Base-by-base conservation (phyloP, 2,329 filamentous ascomycete genomes). In the Colletotrichum cuscutae region DNA sequence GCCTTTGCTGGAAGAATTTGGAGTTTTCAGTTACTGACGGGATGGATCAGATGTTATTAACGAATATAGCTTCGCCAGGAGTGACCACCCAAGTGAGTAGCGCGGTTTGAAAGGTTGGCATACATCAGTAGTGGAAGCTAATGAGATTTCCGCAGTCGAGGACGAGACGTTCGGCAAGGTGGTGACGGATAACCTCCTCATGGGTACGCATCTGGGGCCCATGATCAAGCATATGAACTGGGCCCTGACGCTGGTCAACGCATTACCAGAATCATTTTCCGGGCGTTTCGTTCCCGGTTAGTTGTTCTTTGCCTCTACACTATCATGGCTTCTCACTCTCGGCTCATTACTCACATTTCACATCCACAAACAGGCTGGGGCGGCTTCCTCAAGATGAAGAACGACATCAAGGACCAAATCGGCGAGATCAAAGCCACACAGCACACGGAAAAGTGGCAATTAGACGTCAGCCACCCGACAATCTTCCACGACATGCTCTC, bases 361-460 rank as follows among this genome's bases (percentile, higher is more conserved):
- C 77, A 37, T 75, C 42, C 6, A 75, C 2, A 75, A 2, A 59
- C 74, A 76, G 81, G 81, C 61, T 83, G 81, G 81, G 77, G 77
- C 28, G 80, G 80, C 15, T 84, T 83, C 68, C 73, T 85, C 71
- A 81, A 79, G 74, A 82, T 83, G 79, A 82, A 84, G 74, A 80
- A 81, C 30, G 80, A 82, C 35, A 81, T 85, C 28, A 76, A 80
- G 13, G 72, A 78, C 4, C 81, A 82, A 13, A 83, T 84, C 62
- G 74, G 77, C 22, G 79, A 78, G 26, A 82, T 85, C 69, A 78
- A 82, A 42, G 75, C 77, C 2, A 79, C 81, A 3, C 76, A 84
- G 32, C 76, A 81, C 35, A 80, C 79, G 0, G 79, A 79, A 13
- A 79, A 80, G 42, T 81, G 81, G 76, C 76, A 77, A 56, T 77